Base-by-base conservation (phyloP, 441 rosid species). In the Syzygium malaccense region DNA sequence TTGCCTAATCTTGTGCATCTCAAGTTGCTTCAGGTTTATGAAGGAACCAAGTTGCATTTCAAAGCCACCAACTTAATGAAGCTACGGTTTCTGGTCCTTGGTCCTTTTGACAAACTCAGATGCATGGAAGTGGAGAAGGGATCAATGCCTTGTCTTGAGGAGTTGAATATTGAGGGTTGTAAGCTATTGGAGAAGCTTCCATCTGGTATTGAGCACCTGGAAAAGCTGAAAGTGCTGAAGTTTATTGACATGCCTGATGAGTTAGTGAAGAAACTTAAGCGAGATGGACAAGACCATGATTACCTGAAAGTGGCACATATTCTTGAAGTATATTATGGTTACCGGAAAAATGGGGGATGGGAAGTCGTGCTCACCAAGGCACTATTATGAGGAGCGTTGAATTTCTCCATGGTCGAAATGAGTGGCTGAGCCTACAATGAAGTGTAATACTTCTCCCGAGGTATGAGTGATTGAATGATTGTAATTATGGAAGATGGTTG, bases 271-370 rank as follows among this genome's bases (percentile, higher is more conserved):
- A 75, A 45, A 45, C 20, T 75, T 32, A 45, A 2, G 49, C 26
- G 1, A 33, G 37, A 75, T 0, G n/a, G 49, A 23, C 54, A 41
- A 41, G 51, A 79, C 1, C 4, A 79, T 41, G 0, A 0, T 49
- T 79, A 41, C 30, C 85, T 11, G 85, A 79, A 79, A 49, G 85
- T 41, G n/a, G 85, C 85, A 6, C 85, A 28, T 0, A 9, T 79
- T 28, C 85, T 53, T 41, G 85, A 79, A 37, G 85, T 79, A 20
- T 79, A 79, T 79, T 41, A 79, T 3, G 85, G 85, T 23, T 20
- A 20, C 8, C 30, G 54, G 17, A 79, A n/a, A 49, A 4, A 8
- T 11, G 54, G 85, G 0, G 18, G 17, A 60, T 28, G 32, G 8
- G 66, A 60, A 0, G 0, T 28, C 2, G 4, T 60, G 18, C 32